Base-by-base conservation (phyloP, 2,329 filamentous ascomycete genomes). In the Aspergillus chevalieri region DNA sequence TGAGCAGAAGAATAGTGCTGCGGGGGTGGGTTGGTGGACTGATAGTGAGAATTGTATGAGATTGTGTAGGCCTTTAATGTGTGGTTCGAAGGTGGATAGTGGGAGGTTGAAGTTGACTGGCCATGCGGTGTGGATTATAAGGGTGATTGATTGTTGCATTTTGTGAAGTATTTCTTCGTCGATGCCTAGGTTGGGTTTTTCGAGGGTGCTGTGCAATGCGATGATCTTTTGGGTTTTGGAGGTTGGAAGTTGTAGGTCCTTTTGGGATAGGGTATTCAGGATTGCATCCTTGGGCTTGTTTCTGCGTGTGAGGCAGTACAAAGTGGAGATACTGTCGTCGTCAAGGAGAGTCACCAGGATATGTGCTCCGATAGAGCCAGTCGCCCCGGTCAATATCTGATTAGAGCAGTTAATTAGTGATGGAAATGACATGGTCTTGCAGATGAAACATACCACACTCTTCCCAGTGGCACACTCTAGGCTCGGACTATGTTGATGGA, bases 51-150 rank as follows among this genome's bases (percentile, higher is more conserved):
- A 68, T 43, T 71, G 60, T 42, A 79, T 60, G 0, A 80, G 67
- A 49, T 77, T 71, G 44, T 64, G 61, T 3, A 79, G 61, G 2
- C 75, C 70, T 44, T 53, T 49, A 43, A 71, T 74, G 55, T 78
- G 74, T 34, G 72, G 69, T 28, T 70, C 70, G 53, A 79, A 80
- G 54, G 68, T 74, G 19, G 62, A 54, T 1, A 80, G 64, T 1
- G 73, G 74, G 48, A 79, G 66, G 38, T 74, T 74, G 65, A 80
- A 80, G 57, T 80, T 79, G 47, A 81, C 78, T 1, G 76, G 73
- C 78, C 78, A 81, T 14, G 78, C 77, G 2, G 76, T 67, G 57
- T 80, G 78, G 44, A 79, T 71, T 41, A 80, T 72, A 10, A 70
- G 63, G 3, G 75, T 73, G 1, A 71, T 67, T 43, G 72, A 64